Evolutionary conservation across 495 filamentous ascomycete genomes (phyloP), one percentile per base, ranked within the genome.

Genomic region (Glarea lozoyensis): DNA sequence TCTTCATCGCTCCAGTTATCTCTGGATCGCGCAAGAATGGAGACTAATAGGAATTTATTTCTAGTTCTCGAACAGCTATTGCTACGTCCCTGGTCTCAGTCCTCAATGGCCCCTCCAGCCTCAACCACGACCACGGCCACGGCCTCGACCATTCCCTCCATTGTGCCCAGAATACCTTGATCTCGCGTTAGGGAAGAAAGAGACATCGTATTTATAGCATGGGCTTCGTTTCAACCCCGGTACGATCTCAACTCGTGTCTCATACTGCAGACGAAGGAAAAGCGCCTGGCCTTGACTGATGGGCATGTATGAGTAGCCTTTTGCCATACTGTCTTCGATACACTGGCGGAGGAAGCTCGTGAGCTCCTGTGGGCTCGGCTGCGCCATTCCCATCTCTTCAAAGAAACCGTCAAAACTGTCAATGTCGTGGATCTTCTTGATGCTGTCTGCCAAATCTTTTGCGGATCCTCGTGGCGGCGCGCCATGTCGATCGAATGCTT

Each of bases 401-500:
- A 73, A 55, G 43, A 75, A 72, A 0, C 49, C 50, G 0, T 64
- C 60, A 46, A 73, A 73, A 25, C 55, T 49, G 21, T 62, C 43
- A 30, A 73, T 61, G 3, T 49, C 42, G 36, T 68, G 67, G 18
- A 73, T 64, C 1, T 60, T 50, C 20, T 66, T 63, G 49, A 73
- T 66, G 3, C 60, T 50, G 12, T 57, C 42, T 0, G 70, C 59
- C 17, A 73, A 52, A 9, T 52, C 36, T 33, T 62, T 56, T 0
- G 70, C 66, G 1, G 62, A 56, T 10, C 62, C 64, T 1, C 40
- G 45, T 0, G 70, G 68, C 9, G 70, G 67, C 7, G 59, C 67
- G 46, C 71, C 69, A 43, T 73, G 65, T 10, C 63, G 52, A 6
- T 61, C 53, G 53, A 73, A 75, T 15, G 72, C 57, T 27, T 65